These are phyloP conservation scores for Ettlia oleoabundans DNA, from an alignment of 139 green algal genomes.

Conservation along the genomic window DNA sequence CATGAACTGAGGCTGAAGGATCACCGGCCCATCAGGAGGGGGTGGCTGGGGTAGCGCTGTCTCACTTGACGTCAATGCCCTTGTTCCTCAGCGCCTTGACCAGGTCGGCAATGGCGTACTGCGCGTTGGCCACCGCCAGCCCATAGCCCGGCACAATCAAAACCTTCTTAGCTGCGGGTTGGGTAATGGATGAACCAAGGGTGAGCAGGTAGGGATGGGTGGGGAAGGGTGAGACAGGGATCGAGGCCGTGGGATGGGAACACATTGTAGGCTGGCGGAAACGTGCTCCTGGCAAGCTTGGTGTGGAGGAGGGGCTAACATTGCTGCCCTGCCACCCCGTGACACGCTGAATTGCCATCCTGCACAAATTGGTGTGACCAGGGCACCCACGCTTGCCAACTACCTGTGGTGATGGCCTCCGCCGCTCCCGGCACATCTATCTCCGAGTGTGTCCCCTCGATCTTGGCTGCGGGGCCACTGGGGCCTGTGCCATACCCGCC, in stretches of 20 bases:
- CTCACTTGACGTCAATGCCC: constrained; percentile 60
- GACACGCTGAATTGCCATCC: too few relatives aligned
- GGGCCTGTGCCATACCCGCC: constrained; percentile 74
- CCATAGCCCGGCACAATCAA: constrained; percentile 92
- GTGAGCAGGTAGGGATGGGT: background rate
- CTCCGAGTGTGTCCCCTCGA: constrained; percentile 28
- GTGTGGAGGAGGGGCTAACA: too few relatives aligned
- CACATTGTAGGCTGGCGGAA: too few relatives aligned
- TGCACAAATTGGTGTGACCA: too few relatives aligned
- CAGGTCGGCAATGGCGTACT: constrained; percentile 81
- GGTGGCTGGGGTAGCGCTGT: background rate
- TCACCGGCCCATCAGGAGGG: too few relatives aligned
- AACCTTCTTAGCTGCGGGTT: constrained; percentile 57
- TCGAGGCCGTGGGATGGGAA: too few relatives aligned
- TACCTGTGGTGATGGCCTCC: constrained; percentile 22
- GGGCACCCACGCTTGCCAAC: background rate
- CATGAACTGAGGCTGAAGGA: too few relatives aligned
- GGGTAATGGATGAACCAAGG: background rate
- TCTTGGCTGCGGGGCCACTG: constrained; percentile 6
- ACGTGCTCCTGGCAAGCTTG: background rate
- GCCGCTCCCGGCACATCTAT: constrained; percentile 20
- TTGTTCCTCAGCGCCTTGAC: constrained; percentile 61
- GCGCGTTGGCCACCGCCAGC: constrained; percentile 85
- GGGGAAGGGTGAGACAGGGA: too few relatives aligned
- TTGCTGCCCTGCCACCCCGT: too few relatives aligned